Base-by-base conservation (phyloP, 495 filamentous ascomycete genomes). In the Aspergillus funiculosus region DNA sequence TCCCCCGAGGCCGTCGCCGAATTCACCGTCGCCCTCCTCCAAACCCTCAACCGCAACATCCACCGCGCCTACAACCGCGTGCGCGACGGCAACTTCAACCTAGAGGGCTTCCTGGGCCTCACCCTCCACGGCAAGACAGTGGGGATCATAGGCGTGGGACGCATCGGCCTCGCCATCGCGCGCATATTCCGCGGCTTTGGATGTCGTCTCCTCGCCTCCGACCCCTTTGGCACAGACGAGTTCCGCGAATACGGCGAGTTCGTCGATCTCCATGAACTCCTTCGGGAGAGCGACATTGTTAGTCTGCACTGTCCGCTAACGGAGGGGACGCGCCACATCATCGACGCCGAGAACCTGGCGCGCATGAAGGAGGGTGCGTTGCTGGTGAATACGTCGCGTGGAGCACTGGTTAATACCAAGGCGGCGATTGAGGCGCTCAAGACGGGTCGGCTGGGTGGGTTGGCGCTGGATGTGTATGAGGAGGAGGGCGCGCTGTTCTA, bases 391-490 rank as follows among this genome's bases (percentile, higher is more conserved):
- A 85, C 80, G 0, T 81, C 79, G 9, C 74, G 83, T 0, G 83
- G 83, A 3, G 78, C 73, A 5, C 60, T 87, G 45, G 75, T 86
- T 20, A 58, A 85, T 53, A 82, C 75, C 0, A 56, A 57, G 19
- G 76, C 76, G 0, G 72, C 81, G 21, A 80, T 86, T 34, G 63
- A 66, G 5, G 76, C 81, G 14, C 63, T 86, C 25, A 84, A 86
- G 63, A 69, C 55, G 2, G 63, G 70, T 8, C 70, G 70, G 4
- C 63, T 95, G 36, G 71, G 78, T 20, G 88, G 86, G 15, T 78
- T 88, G 7, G 86, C 86, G 32, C 60, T 94, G 29, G 89, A 95
- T 65, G 89, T 94, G 0, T 86, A 88, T 26, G 87, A 92, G 43
- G 87, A 87, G 0, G 89, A 95, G 56, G 70, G 49, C 40, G 70